These are phyloP conservation scores for Colletotrichum simmondsii DNA, from an alignment of 2,329 filamentous ascomycete genomes.

Conservation along the genomic window DNA sequence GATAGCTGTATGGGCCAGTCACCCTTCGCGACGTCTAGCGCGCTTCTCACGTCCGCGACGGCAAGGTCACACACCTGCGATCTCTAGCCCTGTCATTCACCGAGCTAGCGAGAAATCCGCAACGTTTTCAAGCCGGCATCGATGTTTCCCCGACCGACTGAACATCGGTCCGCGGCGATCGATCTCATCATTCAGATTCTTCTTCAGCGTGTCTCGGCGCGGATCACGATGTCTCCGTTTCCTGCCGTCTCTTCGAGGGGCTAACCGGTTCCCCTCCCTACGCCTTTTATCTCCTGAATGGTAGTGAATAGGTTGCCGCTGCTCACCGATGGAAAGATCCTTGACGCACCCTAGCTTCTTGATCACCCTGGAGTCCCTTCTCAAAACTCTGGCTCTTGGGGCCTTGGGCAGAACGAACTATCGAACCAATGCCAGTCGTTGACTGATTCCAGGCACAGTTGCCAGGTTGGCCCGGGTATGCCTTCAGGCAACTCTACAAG, in stretches of 20 bases:
- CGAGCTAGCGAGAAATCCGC: not conserved
- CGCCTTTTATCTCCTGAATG: not conserved
- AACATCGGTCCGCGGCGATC: not conserved
- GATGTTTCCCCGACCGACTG: conserved; percentile 10
- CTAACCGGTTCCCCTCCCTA: not conserved
- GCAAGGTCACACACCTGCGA: not conserved
- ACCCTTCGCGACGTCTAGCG: not conserved
- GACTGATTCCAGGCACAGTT: not conserved
- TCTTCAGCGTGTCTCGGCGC: not conserved
- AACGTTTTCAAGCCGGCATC: not conserved
- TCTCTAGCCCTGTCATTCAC: not conserved
- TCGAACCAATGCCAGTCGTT: conserved; percentile 3
- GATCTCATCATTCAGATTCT: not conserved
- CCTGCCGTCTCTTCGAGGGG: not conserved
- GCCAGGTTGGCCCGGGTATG: not conserved
- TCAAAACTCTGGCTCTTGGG: not conserved
- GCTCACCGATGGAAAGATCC: not conserved
- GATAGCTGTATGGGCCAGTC: not conserved
- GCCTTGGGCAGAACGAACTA: not conserved
- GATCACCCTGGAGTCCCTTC: not conserved
- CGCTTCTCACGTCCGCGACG: not conserved
- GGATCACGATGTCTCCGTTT: conserved; percentile 7
- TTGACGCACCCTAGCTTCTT: not conserved
- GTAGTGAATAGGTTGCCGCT: not conserved
- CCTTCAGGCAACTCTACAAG: not conserved